phyloP scores from a whole-genome alignment of 176 grass and related monocot genomes.

The Stipa capillata region DNA sequence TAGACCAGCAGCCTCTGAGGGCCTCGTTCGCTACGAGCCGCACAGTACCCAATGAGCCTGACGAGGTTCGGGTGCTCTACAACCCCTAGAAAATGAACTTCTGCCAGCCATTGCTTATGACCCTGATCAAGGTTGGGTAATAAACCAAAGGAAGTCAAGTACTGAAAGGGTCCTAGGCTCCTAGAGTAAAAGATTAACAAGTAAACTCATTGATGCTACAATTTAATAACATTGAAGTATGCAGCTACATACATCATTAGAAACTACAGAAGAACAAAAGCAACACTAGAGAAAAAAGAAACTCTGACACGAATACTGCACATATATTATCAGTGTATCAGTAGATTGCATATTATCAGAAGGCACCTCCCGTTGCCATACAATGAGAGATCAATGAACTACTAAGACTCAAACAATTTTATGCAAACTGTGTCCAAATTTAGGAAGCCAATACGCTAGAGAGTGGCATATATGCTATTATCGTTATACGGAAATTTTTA shows the following conservation, averaged over 20 bases:
- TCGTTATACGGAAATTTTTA: too few relatives aligned
- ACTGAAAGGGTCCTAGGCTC: neutral
- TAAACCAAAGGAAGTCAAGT: neutral
- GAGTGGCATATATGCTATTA: neutral
- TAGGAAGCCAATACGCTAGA: neutral
- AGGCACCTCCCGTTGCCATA: too few relatives aligned
- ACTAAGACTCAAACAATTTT: neutral
- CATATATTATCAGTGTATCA: neutral
- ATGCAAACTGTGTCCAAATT: neutral
- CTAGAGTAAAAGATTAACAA: neutral
- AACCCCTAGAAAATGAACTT: constrained; percentile 70
- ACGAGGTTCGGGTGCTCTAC: constrained; percentile 69
- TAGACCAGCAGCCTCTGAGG: constrained; percentile 61
- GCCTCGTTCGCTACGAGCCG: constrained; percentile 33
- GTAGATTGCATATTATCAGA: neutral
- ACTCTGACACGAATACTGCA: neutral
- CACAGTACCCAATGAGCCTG: constrained; percentile 65
- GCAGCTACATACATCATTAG: neutral
- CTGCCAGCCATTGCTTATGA: constrained; percentile 74
- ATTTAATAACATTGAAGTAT: neutral
- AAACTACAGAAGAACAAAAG: neutral
- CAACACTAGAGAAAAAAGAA: neutral
- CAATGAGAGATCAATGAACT: neutral
- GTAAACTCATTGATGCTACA: neutral
- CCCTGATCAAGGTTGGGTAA: constrained; percentile 30